phyloP scores from a whole-genome alignment of 345 rosid species.

The Gossypium stocksii region DNA sequence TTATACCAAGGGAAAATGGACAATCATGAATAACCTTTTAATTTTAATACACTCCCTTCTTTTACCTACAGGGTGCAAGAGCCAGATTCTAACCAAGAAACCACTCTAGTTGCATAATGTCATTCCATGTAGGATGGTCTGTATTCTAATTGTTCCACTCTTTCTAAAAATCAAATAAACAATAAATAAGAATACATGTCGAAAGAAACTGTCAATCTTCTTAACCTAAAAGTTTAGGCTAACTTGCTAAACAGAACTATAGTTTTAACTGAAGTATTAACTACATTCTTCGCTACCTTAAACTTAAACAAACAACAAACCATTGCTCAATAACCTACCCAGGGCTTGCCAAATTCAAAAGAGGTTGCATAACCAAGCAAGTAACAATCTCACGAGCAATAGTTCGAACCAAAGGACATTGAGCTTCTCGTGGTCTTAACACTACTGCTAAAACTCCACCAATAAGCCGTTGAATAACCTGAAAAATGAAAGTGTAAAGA shows the following conservation, averaged over 20 bases:
- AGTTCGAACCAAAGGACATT: slow-evolving; percentile 80
- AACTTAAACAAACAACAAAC: slow-evolving; percentile 8
- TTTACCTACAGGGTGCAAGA: background rate
- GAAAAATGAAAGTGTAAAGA: slow-evolving; percentile 2
- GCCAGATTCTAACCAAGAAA: background rate
- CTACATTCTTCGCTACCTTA: background rate
- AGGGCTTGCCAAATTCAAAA: slow-evolving; percentile 79
- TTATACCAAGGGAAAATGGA: background rate
- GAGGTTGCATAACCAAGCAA: slow-evolving; percentile 89
- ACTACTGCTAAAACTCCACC: slow-evolving; percentile 81
- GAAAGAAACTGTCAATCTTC: background rate
- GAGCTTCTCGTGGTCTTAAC: slow-evolving; percentile 86
- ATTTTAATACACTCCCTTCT: background rate
- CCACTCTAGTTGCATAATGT: background rate
- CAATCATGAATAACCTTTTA: background rate
- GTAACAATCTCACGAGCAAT: slow-evolving; percentile 94
- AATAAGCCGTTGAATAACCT: slow-evolving; percentile 85
- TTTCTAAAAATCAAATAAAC: background rate
- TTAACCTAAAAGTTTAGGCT: slow-evolving; percentile 5
- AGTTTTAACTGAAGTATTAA: background rate
- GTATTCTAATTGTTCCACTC: background rate
- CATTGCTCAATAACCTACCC: slow-evolving; percentile 43
- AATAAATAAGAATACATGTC: background rate
- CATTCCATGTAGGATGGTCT: background rate
- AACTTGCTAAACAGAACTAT: background rate